These are phyloP conservation scores for Aaosphaeria arxii DNA, from an alignment of 2,329 filamentous ascomycete genomes.

Conservation along the genomic window DNA sequence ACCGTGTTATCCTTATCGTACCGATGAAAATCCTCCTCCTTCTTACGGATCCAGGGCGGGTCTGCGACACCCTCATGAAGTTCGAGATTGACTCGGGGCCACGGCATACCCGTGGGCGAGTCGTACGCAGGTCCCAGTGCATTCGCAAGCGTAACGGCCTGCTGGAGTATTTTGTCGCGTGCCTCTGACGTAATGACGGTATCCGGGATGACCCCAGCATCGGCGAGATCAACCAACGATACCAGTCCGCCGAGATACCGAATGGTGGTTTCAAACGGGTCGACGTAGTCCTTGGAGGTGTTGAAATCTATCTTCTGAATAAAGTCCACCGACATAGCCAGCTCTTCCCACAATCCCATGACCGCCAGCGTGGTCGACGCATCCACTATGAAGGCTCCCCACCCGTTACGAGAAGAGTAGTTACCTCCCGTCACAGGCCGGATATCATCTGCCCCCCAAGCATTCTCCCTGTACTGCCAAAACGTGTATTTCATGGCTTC, in stretches of 20 bases:
- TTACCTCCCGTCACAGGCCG: slow-evolving; percentile 36
- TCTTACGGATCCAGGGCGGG: slow-evolving; percentile 22
- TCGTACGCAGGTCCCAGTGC: slow-evolving; percentile 40
- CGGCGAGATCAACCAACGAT: slow-evolving; percentile 40
- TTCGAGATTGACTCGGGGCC: slow-evolving; percentile 45
- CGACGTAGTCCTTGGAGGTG: slow-evolving; percentile 32
- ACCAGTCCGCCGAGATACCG: slow-evolving; percentile 40
- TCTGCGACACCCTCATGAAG: slow-evolving; percentile 29
- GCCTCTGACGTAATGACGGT: slow-evolving; percentile 26
- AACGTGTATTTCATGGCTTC: slow-evolving; percentile 42
- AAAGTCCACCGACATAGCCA: slow-evolving; percentile 36
- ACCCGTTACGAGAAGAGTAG: slow-evolving; percentile 37
- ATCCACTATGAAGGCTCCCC: slow-evolving; percentile 44
- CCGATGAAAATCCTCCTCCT: slow-evolving; percentile 26
- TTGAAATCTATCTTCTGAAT: slow-evolving; percentile 39
- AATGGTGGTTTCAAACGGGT: slow-evolving; percentile 43
- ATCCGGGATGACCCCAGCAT: slow-evolving; percentile 38
- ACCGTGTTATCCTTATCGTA: slow-evolving; percentile 30
- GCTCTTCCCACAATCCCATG: slow-evolving; percentile 44
- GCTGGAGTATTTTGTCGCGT: slow-evolving; percentile 32
- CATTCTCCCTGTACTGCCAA: slow-evolving; percentile 36
- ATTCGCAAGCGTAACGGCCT: slow-evolving; percentile 36
- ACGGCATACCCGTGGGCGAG: slow-evolving; percentile 42
- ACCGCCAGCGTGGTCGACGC: slow-evolving; percentile 39
- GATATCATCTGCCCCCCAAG: slow-evolving; percentile 42